Evolutionary conservation across 2,329 filamentous ascomycete species (phyloP), one percentile per base, ranked within the genome.

Genomic region (Ophiocordyceps sinensis): DNA sequence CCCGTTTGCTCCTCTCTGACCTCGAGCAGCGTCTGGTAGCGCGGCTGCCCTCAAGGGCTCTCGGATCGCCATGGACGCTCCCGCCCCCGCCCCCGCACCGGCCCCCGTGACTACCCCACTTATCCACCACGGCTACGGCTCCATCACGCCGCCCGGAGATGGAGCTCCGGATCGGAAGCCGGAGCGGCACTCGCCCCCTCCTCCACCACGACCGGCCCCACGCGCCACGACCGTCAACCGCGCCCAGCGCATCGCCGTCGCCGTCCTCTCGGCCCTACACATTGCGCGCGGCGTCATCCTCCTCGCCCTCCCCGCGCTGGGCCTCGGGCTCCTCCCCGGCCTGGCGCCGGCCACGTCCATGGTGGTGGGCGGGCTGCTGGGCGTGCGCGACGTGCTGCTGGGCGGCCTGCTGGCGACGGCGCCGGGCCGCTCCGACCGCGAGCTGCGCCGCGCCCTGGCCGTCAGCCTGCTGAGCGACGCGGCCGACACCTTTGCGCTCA

Each of bases 401-500:
- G 50, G 54, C 1, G 56, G 53, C 0, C 43, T 58, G 17, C 41
- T 60, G 14, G 50, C 52, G 36, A 51, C 50, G 28, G 50, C 54
- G 4, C 38, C 34, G 41, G 31, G 4, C 38, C 34, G 41, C 32
- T 21, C 44, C 26, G 50, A 30, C 15, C 38, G 51, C 38, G 57
- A 59, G 38, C 46, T 55, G 5, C 50, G 51, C 29, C 52, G 57
- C 40, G 56, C 57, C 3, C 47, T 60, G 28, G 51, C 53, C 11
- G 47, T 50, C 21, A 56, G 51, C 34, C 47, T 60, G 5, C 51
- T 58, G 19, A 56, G 54, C 45, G 57, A 60, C 48, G 54, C 54
- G 43, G 50, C 57, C 36, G 56, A 59, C 47, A 53, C 57, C 6
- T 58, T 56, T 26, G 51, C 58, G 32, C 48, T 59, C 40, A 57